Percentiles rank a stretch among this genome's conserved stretches.
Evolutionary conservation across 2,329 filamentous ascomycete species (phyloP).

Genomic region (Didymella arachidicola): DNA sequence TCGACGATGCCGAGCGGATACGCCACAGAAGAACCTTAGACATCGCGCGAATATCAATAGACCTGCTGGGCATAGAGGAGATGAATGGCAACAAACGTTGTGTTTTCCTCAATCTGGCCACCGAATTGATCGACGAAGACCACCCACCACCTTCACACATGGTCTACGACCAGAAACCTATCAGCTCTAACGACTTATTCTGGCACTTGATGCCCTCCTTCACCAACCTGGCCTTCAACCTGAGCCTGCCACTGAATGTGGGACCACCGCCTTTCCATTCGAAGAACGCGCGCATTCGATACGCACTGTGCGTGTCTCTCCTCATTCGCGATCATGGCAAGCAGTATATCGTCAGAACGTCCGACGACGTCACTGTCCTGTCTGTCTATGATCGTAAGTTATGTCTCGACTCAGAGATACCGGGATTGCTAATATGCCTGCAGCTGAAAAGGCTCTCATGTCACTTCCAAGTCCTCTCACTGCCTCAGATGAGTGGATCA

Average conservation of each 20-base stretch:
- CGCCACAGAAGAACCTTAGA: slow-evolving; percentile 56
- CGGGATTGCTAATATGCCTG: slow-evolving; percentile 16
- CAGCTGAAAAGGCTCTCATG: slow-evolving; percentile 62
- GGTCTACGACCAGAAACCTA: slow-evolving; percentile 55
- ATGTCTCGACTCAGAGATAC: background rate
- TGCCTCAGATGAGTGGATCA: slow-evolving; percentile 57
- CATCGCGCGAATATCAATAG: slow-evolving; percentile 59
- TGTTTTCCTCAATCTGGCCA: slow-evolving; percentile 61
- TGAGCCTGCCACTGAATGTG: slow-evolving; percentile 62
- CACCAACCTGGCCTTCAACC: slow-evolving; percentile 59
- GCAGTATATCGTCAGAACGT: slow-evolving; percentile 59
- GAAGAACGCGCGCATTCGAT: slow-evolving; percentile 60
- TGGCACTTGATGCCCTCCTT: slow-evolving; percentile 60
- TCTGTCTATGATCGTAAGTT: slow-evolving; percentile 62
- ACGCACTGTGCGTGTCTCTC: slow-evolving; percentile 58
- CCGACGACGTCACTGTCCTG: slow-evolving; percentile 59
- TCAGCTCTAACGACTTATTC: slow-evolving; percentile 51
- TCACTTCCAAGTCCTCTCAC: slow-evolving; percentile 62
- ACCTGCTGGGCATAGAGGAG: slow-evolving; percentile 63
- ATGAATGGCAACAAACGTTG: slow-evolving; percentile 55
- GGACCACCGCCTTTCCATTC: slow-evolving; percentile 63
- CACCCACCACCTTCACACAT: slow-evolving; percentile 61
- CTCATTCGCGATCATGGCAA: slow-evolving; percentile 58
- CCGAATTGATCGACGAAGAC: slow-evolving; percentile 59
- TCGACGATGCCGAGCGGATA: slow-evolving; percentile 57